phyloP scores from a whole-genome alignment of 2,329 filamentous ascomycete genomes.

The Talaromyces sp. region DNA sequence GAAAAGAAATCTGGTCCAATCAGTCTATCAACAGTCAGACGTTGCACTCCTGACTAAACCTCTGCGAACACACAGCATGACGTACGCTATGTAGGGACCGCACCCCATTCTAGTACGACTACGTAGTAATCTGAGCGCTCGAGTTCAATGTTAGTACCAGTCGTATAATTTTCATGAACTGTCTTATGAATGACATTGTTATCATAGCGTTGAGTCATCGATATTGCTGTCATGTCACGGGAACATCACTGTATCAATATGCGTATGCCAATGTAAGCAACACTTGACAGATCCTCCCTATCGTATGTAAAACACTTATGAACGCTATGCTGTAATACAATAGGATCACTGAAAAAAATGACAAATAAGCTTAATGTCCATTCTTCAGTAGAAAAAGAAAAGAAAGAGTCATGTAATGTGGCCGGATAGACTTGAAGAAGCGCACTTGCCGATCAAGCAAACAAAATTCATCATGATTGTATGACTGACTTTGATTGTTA shows the following conservation, averaged over 20 bases:
- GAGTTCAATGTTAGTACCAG: neutral
- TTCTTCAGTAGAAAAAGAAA: neutral
- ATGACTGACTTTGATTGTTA: neutral
- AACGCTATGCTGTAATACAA: neutral
- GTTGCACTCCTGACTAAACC: neutral
- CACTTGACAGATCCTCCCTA: neutral
- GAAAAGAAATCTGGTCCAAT: neutral
- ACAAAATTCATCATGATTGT: neutral
- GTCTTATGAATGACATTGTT: neutral
- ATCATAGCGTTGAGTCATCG: neutral
- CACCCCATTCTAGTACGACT: neutral
- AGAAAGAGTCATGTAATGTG: neutral
- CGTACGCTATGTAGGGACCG: slow-evolving; percentile 1
- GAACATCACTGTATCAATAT: neutral
- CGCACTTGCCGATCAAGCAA: slow-evolving; percentile 4
- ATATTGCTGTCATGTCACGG: neutral
- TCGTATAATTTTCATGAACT: neutral
- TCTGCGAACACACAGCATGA: slow-evolving; percentile 3
- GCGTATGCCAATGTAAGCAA: neutral
- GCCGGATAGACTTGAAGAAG: neutral
- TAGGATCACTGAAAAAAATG: neutral
- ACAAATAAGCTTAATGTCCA: slow-evolving; percentile 1
- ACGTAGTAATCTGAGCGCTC: neutral
- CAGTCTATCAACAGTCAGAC: neutral
- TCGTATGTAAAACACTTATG: neutral